Conservation (phyloP, 2,329 filamentous ascomycete genomes). For the Verticillium isaacii region DNA sequence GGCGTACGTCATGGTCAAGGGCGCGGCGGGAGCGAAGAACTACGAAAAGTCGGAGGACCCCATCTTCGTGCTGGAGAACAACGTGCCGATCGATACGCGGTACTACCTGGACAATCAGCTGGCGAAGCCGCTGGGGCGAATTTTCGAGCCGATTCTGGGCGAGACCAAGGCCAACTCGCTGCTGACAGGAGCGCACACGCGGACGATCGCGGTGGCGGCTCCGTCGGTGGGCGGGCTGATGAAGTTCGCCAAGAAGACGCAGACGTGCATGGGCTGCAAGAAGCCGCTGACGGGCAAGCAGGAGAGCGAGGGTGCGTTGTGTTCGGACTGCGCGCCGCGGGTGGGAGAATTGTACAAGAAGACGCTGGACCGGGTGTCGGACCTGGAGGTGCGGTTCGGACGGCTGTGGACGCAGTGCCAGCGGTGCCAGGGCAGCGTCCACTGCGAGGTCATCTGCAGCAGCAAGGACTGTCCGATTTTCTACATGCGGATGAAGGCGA, state of each 20-base stretch:
- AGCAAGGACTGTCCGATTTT: slow-evolving; percentile 98
- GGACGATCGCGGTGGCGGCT: slow-evolving; percentile 88
- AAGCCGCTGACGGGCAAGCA: slow-evolving; percentile 80
- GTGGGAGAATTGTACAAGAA: slow-evolving; percentile 93
- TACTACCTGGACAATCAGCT: slow-evolving; percentile 99
- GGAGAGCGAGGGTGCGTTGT: slow-evolving; percentile 82
- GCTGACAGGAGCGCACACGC: slow-evolving; percentile 88
- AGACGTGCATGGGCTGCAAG: slow-evolving; percentile 99
- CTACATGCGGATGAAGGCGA: slow-evolving; percentile 99
- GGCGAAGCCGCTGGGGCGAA: slow-evolving; percentile 86
- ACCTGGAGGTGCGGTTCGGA: slow-evolving; percentile 89
- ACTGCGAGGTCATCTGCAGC: slow-evolving; percentile 96
- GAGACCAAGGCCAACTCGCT: slow-evolving; percentile 85
- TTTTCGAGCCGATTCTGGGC: slow-evolving; percentile 96
- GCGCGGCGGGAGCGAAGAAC: slow-evolving; percentile 82
- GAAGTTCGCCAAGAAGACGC: slow-evolving; percentile 97
- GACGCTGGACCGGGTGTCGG: slow-evolving; percentile 80
- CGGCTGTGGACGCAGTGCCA: slow-evolving; percentile 98
- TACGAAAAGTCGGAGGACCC: slow-evolving; percentile 98
- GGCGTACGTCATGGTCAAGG: slow-evolving; percentile 96
- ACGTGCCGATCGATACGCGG: slow-evolving; percentile 94
- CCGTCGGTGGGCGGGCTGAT: slow-evolving; percentile 90
- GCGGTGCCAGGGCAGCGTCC: slow-evolving; percentile 94
- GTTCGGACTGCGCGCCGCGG: slow-evolving; percentile 75
- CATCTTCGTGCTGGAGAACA: slow-evolving; percentile 95